Evolutionary conservation across 768 basidiomycete genomes (phyloP), one percentile per base, ranked within the genome.

Genomic region (Scleroderma bovista): DNA sequence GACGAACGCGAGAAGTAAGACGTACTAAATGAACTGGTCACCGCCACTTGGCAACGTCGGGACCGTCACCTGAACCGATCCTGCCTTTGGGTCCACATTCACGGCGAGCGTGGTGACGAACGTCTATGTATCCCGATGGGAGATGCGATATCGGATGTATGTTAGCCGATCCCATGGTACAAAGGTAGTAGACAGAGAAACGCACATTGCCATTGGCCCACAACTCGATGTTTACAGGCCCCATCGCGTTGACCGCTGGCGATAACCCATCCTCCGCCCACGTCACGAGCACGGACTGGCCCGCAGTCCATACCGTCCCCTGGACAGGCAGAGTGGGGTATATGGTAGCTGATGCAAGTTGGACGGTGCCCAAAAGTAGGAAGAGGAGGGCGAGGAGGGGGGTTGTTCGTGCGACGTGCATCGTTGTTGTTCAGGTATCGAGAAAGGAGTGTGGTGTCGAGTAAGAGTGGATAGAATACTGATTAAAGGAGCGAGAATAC

Each of bases 251-350:
- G 6, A 84, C 51, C 19, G 58, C 56, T 0, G 83, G 82, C 8
- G 54, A 53, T 1, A 40, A 59, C 6, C 63, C 60, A 39, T 80
- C 75, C 36, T 84, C 80, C 33, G 60, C 63, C 83, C 83, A 86
- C 3, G 60, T 71, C 3, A 82, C 59, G 9, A 58, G 36, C 20
- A 69, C 69, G 5, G 69, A 64, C 37, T 70, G 63, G 9, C 79
- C 81, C 32, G 76, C 69, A 26, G 60, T 58, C 52, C 74, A 74
- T 3, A 72, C 68, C 0, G 80, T 77, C 17, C 59, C 65, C 29
- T 74, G 64, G 15, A 75, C 52, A 3, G 82, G 83, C 15, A 70
- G 60, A 0, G 76, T 82, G 1, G 79, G 75, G 51, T 78, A 82
- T 22, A 83, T 60, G 7, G 70, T 70, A 23, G 69, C 74, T 13